These are phyloP conservation scores for Saccharomyces uvarum DNA, from an alignment of 1,139 yeast species.

Conservation along the genomic window DNA sequence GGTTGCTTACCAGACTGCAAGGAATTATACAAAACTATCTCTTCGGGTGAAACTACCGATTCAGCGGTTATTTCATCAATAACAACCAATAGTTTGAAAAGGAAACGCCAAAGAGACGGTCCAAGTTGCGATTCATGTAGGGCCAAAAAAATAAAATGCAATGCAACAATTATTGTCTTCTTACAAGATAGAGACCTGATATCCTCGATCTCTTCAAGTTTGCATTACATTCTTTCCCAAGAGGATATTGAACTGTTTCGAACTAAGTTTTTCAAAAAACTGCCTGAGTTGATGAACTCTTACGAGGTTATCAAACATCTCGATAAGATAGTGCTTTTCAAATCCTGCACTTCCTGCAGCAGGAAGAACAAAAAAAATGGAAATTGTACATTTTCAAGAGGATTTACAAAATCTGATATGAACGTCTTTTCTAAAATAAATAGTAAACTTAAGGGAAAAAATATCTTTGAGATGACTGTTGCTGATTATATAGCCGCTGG, in stretches of 20 bases:
- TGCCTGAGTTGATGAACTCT: conserved; percentile 4
- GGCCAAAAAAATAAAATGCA: conserved; percentile 65
- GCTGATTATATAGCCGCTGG: conserved; percentile 25
- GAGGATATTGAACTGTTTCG: conserved; percentile 11
- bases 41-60: not conserved
- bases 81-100: not conserved
- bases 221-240: conserved; percentile 14
- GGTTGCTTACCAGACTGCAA: not conserved
- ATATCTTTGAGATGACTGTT: conserved; percentile 22
- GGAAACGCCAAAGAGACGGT: conserved; percentile 56
- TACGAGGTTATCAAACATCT: conserved; percentile 21
- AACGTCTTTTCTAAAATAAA: conserved; percentile 21
- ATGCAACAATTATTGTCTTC: conserved; percentile 47
- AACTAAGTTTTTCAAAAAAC: conserved; percentile 10
- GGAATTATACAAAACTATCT: not conserved
- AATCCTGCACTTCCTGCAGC: conserved; percentile 25
- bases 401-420: conserved; percentile 29
- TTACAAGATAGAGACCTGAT: conserved; percentile 19
- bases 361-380: conserved; percentile 9
- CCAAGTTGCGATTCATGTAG: conserved; percentile 73
- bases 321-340: conserved; percentile 27
- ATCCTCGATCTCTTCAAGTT: conserved; percentile 12
- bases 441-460: conserved; percentile 14
- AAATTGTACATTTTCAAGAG: conserved; percentile 25
- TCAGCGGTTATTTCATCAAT: not conserved